Base-by-base conservation (phyloP, 441 rosid genomes). In the Biscutella laevigata region DNA sequence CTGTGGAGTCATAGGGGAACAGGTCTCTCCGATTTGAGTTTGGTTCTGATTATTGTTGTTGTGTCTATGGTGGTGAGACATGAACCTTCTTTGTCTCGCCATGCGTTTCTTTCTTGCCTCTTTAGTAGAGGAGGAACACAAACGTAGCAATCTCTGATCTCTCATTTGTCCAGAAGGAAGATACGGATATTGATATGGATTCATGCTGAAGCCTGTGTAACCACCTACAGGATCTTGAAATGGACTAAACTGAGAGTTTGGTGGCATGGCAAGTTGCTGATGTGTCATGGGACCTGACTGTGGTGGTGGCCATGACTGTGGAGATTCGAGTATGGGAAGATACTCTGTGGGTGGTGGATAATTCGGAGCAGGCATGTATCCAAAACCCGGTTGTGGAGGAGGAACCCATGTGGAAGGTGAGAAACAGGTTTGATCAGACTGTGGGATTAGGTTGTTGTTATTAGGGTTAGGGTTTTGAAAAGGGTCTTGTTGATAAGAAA, bases 41-140 rank as follows among this genome's bases (percentile, higher is more conserved):
- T 57, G 79, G 64, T 66, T 65, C 20, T 27, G 66, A 2, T 61
- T 53, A 29, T 32, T 62, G 53, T 58, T 57, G 48, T 53, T 68
- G 35, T 81, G 79, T 53, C 62, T 54, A 11, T 74, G 77, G 54
- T 66, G 78, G 44, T 82, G 91, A 4, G 89, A 56, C 26, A 76
- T 10, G 69, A 86, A 63, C 71, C 94, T 74, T 32, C 88, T 76
- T 66, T 91, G 96, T 67, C 98, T 77, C 0, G 95, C 96, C 96
- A 91, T 88, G 32, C 96, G 75, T 74, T 91, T 91, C 83, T 85
- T 91, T 69, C 96, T 74, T 1, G 96, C 98, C 33, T 88, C 95
- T 55, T 88, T 88, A 0, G 96, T 85, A 1, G 91, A 94, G 0
- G 89, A 83, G 0, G 94, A 77, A 37, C 96, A 84, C 28, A 77